A percentile compares a stretch with the other conserved stretches of the same genome.
These are phyloP conservation scores for Pouteria glomerata DNA, from an alignment of 148 eudicot species.

Conservation along the genomic window DNA sequence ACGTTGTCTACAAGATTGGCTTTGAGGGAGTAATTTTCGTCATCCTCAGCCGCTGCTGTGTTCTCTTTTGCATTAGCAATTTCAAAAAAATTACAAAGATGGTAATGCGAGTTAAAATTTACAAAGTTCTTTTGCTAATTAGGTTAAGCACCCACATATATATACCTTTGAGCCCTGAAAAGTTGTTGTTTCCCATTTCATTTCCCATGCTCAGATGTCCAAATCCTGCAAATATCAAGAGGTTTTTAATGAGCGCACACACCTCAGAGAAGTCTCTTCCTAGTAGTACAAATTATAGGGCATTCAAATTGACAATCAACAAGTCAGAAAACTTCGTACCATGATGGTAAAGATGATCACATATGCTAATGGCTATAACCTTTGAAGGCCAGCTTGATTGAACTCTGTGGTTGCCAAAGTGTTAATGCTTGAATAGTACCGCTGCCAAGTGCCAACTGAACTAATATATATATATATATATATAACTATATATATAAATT, in stretches of 20 bases:
- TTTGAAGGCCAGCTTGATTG: slow-evolving; percentile 13
- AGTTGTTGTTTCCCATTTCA: slow-evolving; percentile 33
- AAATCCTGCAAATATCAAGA: slow-evolving; percentile 14
- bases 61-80: slow-evolving; percentile 23
- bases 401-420: slow-evolving; percentile 18
- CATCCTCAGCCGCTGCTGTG: slow-evolving; percentile 6
- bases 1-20: background rate
- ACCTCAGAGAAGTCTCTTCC: no score
- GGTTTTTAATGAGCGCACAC: background rate
- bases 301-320: background rate
- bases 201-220: slow-evolving; percentile 15
- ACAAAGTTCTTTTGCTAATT: background rate
- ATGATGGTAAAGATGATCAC: slow-evolving; percentile 21
- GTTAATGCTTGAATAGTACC: slow-evolving; percentile 17
- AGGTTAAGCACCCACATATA: no score
- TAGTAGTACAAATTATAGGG: background rate
- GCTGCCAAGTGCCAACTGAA: background rate
- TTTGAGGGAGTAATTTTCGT: slow-evolving; percentile 1
- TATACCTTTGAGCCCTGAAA: slow-evolving; percentile 27
- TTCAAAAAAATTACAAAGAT: background rate
- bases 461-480: no score
- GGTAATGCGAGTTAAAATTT: background rate
- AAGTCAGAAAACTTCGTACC: slow-evolving; percentile 12
- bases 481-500: no score
- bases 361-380: slow-evolving; percentile 20